These are phyloP conservation scores for Candida tropicalis DNA, from an alignment of 1,139 yeast species.

Conservation along the genomic window DNA sequence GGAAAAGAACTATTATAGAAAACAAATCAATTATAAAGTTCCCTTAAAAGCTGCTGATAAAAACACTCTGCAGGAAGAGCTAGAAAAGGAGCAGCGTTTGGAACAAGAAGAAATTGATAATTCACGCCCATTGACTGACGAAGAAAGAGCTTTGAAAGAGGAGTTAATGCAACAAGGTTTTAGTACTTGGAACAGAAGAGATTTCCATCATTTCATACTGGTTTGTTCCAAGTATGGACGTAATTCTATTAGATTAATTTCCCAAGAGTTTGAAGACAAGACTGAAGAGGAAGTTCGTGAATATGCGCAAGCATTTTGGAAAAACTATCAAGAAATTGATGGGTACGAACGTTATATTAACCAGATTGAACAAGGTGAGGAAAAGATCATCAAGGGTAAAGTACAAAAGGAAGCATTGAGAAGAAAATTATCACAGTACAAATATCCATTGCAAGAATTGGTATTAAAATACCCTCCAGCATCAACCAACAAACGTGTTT, in stretches of 20 bases:
- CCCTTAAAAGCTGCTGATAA: conserved; percentile 48
- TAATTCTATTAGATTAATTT: conserved; percentile 59
- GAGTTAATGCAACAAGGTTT: conserved; percentile 60
- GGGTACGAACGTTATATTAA: conserved; percentile 69
- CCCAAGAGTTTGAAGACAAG: conserved; percentile 66
- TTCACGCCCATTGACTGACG: conserved; percentile 68
- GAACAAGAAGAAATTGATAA: conserved; percentile 65
- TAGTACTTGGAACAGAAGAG: conserved; percentile 70
- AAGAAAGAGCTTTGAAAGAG: conserved; percentile 60
- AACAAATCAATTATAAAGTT: conserved; percentile 52
- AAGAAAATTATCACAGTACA: conserved; percentile 61
- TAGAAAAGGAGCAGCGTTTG: conserved; percentile 56
- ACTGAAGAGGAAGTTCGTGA: conserved; percentile 67
- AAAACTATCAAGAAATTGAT: conserved; percentile 62
- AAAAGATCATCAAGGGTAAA: conserved; percentile 57
- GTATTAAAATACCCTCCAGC: conserved; percentile 64
- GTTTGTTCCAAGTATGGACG: conserved; percentile 70
- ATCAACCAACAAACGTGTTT: conserved; percentile 55
- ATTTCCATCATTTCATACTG: conserved; percentile 66
- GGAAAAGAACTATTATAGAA: conserved; percentile 62
- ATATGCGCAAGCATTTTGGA: conserved; percentile 72
- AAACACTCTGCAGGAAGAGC: conserved; percentile 37
- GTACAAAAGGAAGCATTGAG: conserved; percentile 69
- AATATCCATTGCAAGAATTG: conserved; percentile 67
- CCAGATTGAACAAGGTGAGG: conserved; percentile 79